These are phyloP conservation scores for Rhipidocladum racemiflorum DNA, from an alignment of 176 grass and related monocot species.

Conservation along the genomic window DNA sequence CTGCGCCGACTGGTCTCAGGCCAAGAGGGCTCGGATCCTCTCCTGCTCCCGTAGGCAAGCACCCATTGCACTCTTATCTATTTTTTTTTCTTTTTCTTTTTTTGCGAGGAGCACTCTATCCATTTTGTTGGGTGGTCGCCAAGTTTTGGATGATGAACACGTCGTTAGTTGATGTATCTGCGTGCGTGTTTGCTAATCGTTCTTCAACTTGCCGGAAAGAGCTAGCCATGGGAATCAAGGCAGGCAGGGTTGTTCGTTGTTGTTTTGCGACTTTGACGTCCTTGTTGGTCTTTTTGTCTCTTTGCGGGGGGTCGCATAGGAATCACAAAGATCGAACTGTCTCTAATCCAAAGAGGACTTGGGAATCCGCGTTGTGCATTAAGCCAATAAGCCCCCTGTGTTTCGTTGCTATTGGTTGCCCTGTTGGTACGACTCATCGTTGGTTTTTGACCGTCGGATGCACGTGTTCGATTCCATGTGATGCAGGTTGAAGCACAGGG, in stretches of 20 bases:
- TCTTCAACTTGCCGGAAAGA: constrained; percentile 11
- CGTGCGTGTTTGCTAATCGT: neutral
- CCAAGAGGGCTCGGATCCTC: constrained; percentile 77
- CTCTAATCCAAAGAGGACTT: neutral
- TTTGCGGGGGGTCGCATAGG: neutral
- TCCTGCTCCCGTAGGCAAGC: constrained; percentile 81
- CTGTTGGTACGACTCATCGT: neutral
- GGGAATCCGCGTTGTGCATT: neutral
- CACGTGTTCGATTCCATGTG: neutral
- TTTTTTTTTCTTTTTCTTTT: too few relatives aligned
- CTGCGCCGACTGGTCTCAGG: constrained; percentile 69
- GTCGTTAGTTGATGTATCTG: neutral
- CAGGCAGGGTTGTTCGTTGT: neutral
- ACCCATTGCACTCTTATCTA: neutral
- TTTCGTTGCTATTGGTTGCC: neutral
- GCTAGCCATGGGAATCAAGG: neutral
- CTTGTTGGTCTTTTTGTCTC: neutral
- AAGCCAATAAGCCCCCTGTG: neutral
- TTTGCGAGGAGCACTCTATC: neutral
- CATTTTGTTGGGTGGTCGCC: neutral
- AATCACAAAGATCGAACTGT: constrained; percentile 14
- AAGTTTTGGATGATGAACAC: neutral
- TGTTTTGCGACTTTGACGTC: too few relatives aligned
- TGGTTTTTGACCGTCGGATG: neutral
- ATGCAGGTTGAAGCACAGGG: constrained; percentile 82